A percentile compares a stretch with the other conserved stretches of the same genome.
phyloP scores from a whole-genome alignment of 2,329 filamentous ascomycete species.

The Ophiostoma perfectum region DNA sequence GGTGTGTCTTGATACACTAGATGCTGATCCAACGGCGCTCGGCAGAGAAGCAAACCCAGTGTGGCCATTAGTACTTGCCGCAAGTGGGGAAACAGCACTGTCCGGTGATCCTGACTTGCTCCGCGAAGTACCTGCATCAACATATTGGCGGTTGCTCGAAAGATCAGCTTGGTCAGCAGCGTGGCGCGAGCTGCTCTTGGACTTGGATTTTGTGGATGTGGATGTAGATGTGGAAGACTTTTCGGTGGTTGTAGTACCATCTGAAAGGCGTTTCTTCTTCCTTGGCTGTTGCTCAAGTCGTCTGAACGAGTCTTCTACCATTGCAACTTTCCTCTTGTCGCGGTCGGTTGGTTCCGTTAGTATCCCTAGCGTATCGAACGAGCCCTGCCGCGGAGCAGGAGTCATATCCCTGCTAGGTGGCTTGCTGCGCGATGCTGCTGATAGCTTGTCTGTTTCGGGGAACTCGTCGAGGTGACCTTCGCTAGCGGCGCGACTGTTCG shows the following conservation, averaged over 20 bases:
- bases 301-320: constrained; percentile 59
- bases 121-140: constrained; percentile 49
- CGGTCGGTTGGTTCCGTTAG: constrained; percentile 60
- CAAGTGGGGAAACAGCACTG: constrained; percentile 39
- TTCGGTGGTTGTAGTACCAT: constrained; percentile 38
- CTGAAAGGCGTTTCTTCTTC: constrained; percentile 59
- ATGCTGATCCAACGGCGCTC: constrained; percentile 32
- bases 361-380: constrained; percentile 55
- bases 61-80: constrained; percentile 25
- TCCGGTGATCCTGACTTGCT: constrained; percentile 51
- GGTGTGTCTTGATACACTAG: constrained; percentile 35
- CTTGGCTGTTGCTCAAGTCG: constrained; percentile 54
- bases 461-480: constrained; percentile 55
- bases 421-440: constrained; percentile 56
- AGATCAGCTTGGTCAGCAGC: constrained; percentile 29
- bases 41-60: constrained; percentile 22
- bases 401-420: constrained; percentile 62
- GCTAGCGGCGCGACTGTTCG: constrained; percentile 59
- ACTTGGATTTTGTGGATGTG: constrained; percentile 28
- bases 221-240: constrained; percentile 20
- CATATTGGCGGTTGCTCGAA: constrained; percentile 41
- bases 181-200: constrained; percentile 26
- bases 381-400: constrained; percentile 52
- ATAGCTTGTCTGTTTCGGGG: constrained; percentile 47
- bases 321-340: constrained; percentile 62